phyloP scores from a whole-genome alignment of 2,329 filamentous ascomycete species.

The Fusarium pseudonygamai region DNA sequence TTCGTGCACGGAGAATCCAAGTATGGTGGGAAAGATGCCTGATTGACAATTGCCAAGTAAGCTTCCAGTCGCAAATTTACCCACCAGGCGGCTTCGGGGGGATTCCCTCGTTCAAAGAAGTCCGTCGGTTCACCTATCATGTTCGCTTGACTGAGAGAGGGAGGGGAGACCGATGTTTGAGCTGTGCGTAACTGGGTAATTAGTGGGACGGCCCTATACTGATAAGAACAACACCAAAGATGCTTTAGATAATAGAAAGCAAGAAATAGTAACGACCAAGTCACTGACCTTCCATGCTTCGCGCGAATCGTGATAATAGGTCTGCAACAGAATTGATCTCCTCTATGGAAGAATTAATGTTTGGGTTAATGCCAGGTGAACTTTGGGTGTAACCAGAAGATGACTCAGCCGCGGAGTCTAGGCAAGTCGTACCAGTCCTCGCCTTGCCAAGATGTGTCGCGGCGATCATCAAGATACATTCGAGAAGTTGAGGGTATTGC shows the following conservation, averaged over 20 bases:
- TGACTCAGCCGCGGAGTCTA: rapidly evolving
- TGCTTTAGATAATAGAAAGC: neutral
- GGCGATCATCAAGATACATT: neutral
- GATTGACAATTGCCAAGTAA: conserved; percentile 33
- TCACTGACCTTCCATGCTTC: neutral
- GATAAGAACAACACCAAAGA: neutral
- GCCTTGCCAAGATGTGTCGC: neutral
- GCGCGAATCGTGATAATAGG: neutral
- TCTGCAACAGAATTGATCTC: too few species aligned
- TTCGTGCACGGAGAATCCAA: neutral
- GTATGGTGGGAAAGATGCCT: conserved; percentile 16
- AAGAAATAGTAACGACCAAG: rapidly evolving
- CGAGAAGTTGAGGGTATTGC: neutral
- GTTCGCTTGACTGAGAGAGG: too few species aligned
- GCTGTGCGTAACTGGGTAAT: neutral
- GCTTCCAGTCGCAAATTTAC: conserved; percentile 32
- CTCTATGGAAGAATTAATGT: rapidly evolving
- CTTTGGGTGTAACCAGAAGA: neutral
- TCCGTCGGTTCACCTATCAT: neutral
- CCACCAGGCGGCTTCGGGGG: neutral
- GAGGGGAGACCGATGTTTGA: too few species aligned
- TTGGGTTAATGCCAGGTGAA: too few species aligned
- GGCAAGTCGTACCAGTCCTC: rapidly evolving
- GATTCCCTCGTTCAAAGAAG: rapidly evolving
- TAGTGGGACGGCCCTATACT: neutral